Percentiles rank a stretch among this genome's conserved stretches.
phyloP scores from a whole-genome alignment of 345 rosid genomes.

The Euphorbia tirucalli region DNA sequence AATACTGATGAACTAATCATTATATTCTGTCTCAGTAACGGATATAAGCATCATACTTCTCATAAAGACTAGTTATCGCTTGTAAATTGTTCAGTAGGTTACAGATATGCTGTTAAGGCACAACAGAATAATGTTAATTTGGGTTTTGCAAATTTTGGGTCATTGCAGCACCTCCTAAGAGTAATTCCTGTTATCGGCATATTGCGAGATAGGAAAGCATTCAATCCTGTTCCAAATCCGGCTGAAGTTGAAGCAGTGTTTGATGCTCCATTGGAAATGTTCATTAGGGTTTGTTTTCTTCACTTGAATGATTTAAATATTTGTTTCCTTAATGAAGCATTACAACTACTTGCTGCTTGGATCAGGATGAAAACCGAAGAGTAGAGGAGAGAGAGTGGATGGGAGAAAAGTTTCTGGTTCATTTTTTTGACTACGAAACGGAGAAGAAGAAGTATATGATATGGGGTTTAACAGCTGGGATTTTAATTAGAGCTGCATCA shows the following conservation, averaged over 20 bases:
- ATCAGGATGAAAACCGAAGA: slow-evolving; percentile 70
- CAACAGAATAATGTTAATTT: background rate
- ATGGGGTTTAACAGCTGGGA: slow-evolving; percentile 77
- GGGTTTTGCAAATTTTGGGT: slow-evolving; percentile 18
- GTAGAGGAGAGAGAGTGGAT: slow-evolving; percentile 69
- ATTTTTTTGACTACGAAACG: slow-evolving; percentile 56
- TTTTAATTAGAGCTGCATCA: slow-evolving; percentile 73
- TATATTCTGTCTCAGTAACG: background rate
- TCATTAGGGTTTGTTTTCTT: slow-evolving; percentile 58
- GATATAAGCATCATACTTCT: background rate
- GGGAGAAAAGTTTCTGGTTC: slow-evolving; percentile 52
- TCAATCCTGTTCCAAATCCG: slow-evolving; percentile 65
- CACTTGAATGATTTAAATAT: slow-evolving; percentile 9
- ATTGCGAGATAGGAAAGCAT: slow-evolving; percentile 48
- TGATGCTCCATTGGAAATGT: slow-evolving; percentile 93
- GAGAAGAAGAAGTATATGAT: slow-evolving; percentile 48
- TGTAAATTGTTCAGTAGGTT: background rate
- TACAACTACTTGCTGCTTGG: background rate
- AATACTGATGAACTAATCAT: background rate
- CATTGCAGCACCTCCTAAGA: slow-evolving; percentile 80
- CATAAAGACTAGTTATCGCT: background rate
- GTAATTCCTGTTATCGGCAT: slow-evolving; percentile 87
- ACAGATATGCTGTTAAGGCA: background rate
- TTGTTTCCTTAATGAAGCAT: slow-evolving; percentile 1
- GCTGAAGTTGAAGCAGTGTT: slow-evolving; percentile 86